These are phyloP conservation scores for Aspergillus ochraceus DNA, from an alignment of 2,329 filamentous ascomycete genomes.

Conservation along the genomic window DNA sequence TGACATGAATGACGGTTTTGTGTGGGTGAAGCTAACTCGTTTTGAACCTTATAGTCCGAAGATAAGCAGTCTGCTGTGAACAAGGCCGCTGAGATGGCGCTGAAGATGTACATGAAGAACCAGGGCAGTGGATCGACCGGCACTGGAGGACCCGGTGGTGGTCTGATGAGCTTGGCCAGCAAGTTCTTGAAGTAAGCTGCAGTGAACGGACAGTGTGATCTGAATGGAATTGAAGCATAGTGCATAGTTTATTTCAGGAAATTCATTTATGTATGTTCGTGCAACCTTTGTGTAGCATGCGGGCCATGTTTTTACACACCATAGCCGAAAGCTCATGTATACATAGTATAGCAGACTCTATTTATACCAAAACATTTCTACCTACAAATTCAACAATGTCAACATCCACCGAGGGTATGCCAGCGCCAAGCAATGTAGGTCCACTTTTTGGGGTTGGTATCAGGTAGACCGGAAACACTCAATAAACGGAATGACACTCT, in stretches of 20 bases:
- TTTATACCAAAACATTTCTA: constrained; percentile 7
- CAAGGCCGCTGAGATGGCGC: constrained; percentile 77
- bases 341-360: background rate
- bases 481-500: constrained; percentile 5
- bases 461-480: constrained; percentile 3
- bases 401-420: constrained; percentile 7
- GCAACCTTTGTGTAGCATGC: background rate
- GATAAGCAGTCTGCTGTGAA: constrained; percentile 80
- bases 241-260: no score
- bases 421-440: constrained; percentile 11
- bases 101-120: constrained; percentile 89
- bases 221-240: no score
- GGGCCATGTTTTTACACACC: background rate
- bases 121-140: constrained; percentile 56
- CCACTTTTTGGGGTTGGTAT: constrained; percentile 5
- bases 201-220: background rate
- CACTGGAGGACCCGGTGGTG: constrained; percentile 50
- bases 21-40: no score
- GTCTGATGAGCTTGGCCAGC: constrained; percentile 59
- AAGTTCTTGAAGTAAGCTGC: constrained; percentile 53
- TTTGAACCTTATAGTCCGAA: constrained; percentile 47
- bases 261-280: background rate
- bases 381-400: constrained; percentile 4
- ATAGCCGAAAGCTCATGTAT: background rate
- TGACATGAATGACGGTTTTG: constrained; percentile 1